Base-by-base conservation (phyloP, 352 stramenopile genomes). In the Pythium guiyangense region DNA sequence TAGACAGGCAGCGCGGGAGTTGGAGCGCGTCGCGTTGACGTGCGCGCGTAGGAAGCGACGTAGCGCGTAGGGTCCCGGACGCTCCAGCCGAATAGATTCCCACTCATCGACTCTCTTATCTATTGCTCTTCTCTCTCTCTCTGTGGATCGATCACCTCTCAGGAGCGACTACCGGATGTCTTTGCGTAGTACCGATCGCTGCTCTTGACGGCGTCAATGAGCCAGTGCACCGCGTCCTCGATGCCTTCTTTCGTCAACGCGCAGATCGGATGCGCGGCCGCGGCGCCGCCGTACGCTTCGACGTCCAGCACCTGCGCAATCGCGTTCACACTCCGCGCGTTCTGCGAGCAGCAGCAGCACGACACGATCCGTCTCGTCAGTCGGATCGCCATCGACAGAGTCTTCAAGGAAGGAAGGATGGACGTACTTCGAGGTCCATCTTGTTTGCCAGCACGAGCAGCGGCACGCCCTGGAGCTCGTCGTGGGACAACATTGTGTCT, bases 391-490 rank as follows among this genome's bases (percentile, higher is more conserved):
- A 48, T 27, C 9, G 22, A 6, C 29, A 34, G 3, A 34, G 29
- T 34, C 29, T 34, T 34, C 29, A 34, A 34, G 6, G 29, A 34
- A 6, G 6, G 29, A 6, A 34, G 29, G 29, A 35, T 10, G 31
- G 31, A 59, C 54, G 43, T 20, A 73, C 70, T 51, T 80, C 71
- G 31, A 96, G 62, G 66, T 97, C 90, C 63, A 94, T 92, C 61
- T 97, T 97, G 69, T 97, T 97, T 26, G 83, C 84, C 22, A 97
- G 71, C 29, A 97, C 70, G n/a, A 97, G 62, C 25, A 97, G 53
- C 39, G 90, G 90, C n/a, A 96, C 71, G 31, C 78, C 86, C n/a
- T 65, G 77, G 45, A 88, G 74, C 70, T 88, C 84, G 9, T 71
- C 74, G 65, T 87, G 93, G 2, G 75, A 69, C 42, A 95, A 71